Conservation (phyloP, 805 yeast species). For the Maudiozyma turicensis region DNA sequence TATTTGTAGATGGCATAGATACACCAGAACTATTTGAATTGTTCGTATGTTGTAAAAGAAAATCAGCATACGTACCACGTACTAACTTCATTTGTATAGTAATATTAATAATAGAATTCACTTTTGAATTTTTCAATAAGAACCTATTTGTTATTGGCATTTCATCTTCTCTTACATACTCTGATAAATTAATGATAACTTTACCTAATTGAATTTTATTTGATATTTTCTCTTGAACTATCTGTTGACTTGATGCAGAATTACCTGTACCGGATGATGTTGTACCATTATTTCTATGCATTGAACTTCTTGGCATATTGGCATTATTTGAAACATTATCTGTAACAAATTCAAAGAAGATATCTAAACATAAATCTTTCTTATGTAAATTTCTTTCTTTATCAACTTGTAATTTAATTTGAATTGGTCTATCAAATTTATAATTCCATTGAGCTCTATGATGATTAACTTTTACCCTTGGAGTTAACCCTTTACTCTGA, state of each 20-base stretch:
- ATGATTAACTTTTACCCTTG: slow-evolving; percentile 35
- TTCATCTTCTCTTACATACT: slow-evolving; percentile 46
- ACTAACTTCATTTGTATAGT: slow-evolving; percentile 41
- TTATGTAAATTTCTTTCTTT: slow-evolving; percentile 29
- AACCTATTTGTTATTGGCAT: slow-evolving; percentile 50
- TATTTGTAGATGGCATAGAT: neutral
- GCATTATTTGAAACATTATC: neutral
- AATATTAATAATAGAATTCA: slow-evolving; percentile 68
- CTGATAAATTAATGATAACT: slow-evolving; percentile 59
- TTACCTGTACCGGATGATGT: neutral
- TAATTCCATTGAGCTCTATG: slow-evolving; percentile 46
- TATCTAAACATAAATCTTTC: slow-evolving; percentile 34
- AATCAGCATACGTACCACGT: slow-evolving; percentile 30
- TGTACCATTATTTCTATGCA: too few relatives aligned
- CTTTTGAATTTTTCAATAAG: slow-evolving; percentile 65
- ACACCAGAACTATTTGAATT: neutral
- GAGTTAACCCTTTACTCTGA: slow-evolving; percentile 34
- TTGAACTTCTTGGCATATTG: neutral
- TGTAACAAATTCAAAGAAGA: slow-evolving; percentile 32
- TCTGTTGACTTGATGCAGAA: slow-evolving; percentile 3
- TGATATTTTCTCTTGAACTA: slow-evolving; percentile 16
- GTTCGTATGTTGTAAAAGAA: slow-evolving; percentile 5
- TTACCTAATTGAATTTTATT: slow-evolving; percentile 50
- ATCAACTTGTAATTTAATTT: slow-evolving; percentile 35
- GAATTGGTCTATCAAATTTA: slow-evolving; percentile 27